Evolutionary conservation across 805 yeast genomes (phyloP).

Genomic region (Tetrapisispora namnaoensis): DNA sequence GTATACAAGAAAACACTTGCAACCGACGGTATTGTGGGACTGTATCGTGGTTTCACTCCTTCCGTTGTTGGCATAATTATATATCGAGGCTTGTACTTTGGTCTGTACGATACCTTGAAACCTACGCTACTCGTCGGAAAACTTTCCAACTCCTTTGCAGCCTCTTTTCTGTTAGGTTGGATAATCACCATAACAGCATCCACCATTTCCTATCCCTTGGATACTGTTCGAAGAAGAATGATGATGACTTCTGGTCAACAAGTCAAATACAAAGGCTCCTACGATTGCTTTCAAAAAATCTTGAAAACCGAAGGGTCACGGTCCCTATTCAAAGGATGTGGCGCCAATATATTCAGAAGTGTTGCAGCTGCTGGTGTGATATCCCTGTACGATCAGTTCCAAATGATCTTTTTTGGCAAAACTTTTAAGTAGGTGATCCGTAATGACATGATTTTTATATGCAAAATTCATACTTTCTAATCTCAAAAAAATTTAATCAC

Average conservation of each 20-base stretch:
- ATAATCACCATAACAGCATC: slow-evolving; percentile 93
- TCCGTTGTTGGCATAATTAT: slow-evolving; percentile 90
- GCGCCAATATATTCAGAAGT: slow-evolving; percentile 97
- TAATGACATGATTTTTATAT: not conserved
- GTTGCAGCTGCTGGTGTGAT: slow-evolving; percentile 98
- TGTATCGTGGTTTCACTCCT: slow-evolving; percentile 96
- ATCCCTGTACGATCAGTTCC: slow-evolving; percentile 90
- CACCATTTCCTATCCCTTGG: slow-evolving; percentile 93
- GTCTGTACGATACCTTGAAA: slow-evolving; percentile 87
- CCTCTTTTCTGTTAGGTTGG: slow-evolving; percentile 93
- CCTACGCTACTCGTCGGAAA: slow-evolving; percentile 87
- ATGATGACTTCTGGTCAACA: slow-evolving; percentile 98
- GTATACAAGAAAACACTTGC: slow-evolving; percentile 89
- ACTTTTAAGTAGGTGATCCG: slow-evolving; percentile 49
- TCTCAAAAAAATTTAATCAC: too few relatives aligned
- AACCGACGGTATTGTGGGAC: slow-evolving; percentile 90
- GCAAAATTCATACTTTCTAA: not conserved
- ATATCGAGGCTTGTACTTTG: slow-evolving; percentile 96
- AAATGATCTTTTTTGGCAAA: slow-evolving; percentile 85
- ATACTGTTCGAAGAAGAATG: slow-evolving; percentile 97
- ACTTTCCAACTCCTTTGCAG: slow-evolving; percentile 80
- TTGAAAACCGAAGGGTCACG: slow-evolving; percentile 83
- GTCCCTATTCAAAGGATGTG: slow-evolving; percentile 94
- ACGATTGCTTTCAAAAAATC: slow-evolving; percentile 78
- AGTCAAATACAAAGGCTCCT: slow-evolving; percentile 84